Percentiles rank a stretch among this genome's conserved stretches.
phyloP scores from a whole-genome alignment of 2,329 filamentous ascomycete genomes.

The Fusarium miscanthi region DNA sequence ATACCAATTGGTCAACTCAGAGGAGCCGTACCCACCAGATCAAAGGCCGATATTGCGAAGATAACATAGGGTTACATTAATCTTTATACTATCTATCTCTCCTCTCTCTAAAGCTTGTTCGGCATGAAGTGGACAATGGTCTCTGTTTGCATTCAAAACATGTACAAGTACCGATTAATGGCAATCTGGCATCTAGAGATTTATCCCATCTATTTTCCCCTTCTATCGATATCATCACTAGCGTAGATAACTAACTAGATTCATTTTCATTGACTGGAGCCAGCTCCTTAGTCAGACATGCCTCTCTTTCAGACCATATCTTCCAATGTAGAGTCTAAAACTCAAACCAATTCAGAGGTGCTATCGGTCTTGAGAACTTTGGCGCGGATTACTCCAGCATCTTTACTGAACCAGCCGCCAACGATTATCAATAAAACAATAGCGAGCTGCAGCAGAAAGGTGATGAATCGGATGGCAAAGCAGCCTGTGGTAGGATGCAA shows the following conservation, averaged over 20 bases:
- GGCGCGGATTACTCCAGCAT: background rate
- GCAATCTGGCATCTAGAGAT: background rate
- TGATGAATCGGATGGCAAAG: background rate
- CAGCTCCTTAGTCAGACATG: background rate
- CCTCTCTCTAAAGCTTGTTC: background rate
- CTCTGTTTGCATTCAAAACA: background rate
- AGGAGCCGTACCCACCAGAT: background rate
- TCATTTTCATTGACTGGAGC: background rate
- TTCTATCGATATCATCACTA: accelerated
- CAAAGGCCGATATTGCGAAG: background rate
- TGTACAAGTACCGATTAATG: accelerated
- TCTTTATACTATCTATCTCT: background rate
- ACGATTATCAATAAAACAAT: background rate
- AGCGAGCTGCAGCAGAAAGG: background rate
- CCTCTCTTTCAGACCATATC: background rate
- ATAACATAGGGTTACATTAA: too few relatives aligned
- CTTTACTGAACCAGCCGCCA: background rate
- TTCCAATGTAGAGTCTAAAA: accelerated
- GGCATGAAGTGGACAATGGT: too few relatives aligned
- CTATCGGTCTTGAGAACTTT: background rate
- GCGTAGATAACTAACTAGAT: background rate
- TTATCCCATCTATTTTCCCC: background rate
- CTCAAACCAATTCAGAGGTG: background rate
- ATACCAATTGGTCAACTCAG: background rate
- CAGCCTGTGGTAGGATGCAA: background rate